phyloP scores from a whole-genome alignment of 495 filamentous ascomycete species.

The Evansstolkia leycettana region DNA sequence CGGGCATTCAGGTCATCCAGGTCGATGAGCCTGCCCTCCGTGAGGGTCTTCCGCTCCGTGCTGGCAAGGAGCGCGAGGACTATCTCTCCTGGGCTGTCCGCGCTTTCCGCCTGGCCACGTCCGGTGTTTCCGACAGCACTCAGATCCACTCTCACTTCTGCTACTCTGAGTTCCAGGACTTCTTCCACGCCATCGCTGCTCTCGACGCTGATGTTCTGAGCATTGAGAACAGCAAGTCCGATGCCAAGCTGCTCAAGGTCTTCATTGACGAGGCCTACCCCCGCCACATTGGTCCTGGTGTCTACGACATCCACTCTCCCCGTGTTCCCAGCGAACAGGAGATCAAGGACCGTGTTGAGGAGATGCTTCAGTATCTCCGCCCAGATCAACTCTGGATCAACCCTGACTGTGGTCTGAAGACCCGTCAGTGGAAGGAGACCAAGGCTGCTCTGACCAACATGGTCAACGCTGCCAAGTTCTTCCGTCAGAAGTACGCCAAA shows the following conservation, averaged over 20 bases:
- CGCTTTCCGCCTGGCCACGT: constrained; percentile 87
- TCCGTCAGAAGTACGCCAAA: constrained; percentile 73
- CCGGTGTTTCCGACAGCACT: constrained; percentile 82
- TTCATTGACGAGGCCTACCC: constrained; percentile 95
- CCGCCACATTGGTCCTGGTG: constrained; percentile 96
- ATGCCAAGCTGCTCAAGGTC: constrained; percentile 96
- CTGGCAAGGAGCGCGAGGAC: constrained; percentile 81
- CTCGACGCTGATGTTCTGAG: constrained; percentile 95
- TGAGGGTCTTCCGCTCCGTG: constrained; percentile 93
- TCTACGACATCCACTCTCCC: constrained; percentile 98
- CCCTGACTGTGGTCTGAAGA: constrained; percentile 98
- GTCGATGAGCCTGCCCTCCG: constrained; percentile 98
- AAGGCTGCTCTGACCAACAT: constrained; percentile 85
- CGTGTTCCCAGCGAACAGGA: constrained; percentile 91
- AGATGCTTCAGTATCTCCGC: constrained; percentile 93
- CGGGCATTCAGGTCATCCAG: constrained; percentile 94
- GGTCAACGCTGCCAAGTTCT: constrained; percentile 93
- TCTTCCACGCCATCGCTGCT: constrained; percentile 98
- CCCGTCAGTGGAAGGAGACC: constrained; percentile 90
- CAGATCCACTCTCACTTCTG: constrained; percentile 99
- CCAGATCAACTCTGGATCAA: constrained; percentile 97
- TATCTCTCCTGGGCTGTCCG: constrained; percentile 96
- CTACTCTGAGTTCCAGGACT: constrained; percentile 99
- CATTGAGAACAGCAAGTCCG: constrained; percentile 99
- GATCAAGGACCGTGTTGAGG: constrained; percentile 90